Percentiles rank a stretch among this genome's conserved stretches.
Conservation (phyloP, 331 rosid genomes). For the Acacia pycnantha region DNA sequence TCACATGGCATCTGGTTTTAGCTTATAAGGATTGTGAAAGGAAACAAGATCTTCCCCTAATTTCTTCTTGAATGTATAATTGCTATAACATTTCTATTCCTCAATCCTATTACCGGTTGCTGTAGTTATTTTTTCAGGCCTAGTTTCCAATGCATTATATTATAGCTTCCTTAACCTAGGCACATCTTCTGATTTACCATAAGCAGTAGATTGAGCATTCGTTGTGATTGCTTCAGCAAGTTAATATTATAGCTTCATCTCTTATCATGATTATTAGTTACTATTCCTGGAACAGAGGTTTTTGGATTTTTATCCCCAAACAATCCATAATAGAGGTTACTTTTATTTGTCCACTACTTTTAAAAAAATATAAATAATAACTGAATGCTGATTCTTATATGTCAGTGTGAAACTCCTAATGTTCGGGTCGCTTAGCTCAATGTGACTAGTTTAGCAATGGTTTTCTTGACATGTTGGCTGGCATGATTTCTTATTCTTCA, state of each 20-base stretch:
- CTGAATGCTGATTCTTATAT: not conserved
- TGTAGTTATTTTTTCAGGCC: conserved; percentile 6
- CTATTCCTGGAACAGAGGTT: not conserved
- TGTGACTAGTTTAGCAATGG: not conserved
- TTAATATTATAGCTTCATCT: conserved; percentile 16
- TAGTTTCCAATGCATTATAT: not conserved
- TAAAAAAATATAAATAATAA: not conserved
- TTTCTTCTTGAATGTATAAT: conserved; percentile 1
- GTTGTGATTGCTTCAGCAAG: not conserved
- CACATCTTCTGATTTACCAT: not conserved
- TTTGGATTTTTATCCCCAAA: conserved; percentile 1
- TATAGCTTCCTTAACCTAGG: not conserved
- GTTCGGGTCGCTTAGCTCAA: not conserved
- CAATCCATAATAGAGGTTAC: not conserved
- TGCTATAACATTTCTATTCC: conserved; percentile 9
- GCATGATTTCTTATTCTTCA: not conserved
- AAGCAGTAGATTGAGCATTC: conserved; percentile 15
- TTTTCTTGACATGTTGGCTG: not conserved
- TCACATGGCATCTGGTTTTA: conserved; percentile 5
- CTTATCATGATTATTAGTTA: not conserved
- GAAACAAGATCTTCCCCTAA: conserved; percentile 8
- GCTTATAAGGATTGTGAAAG: not conserved
- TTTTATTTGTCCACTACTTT: not conserved
- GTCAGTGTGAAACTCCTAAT: conserved; percentile 11
- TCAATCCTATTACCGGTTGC: conserved; percentile 1